These are phyloP conservation scores for Colletotrichum spaethianum DNA, from an alignment of 2,329 filamentous ascomycete genomes.

Conservation along the genomic window DNA sequence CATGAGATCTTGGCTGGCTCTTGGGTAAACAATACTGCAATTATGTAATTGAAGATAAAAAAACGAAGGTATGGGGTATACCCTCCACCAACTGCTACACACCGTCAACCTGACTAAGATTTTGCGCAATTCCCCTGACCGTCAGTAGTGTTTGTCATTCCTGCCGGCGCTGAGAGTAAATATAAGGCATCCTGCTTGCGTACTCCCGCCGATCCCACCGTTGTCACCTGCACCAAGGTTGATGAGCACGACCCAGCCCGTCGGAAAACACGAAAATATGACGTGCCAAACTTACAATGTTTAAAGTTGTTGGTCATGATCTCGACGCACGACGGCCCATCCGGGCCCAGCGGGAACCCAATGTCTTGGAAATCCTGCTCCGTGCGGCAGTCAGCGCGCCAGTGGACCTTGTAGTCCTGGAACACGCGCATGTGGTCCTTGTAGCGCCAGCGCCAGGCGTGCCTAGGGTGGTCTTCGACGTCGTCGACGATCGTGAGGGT, in stretches of 20 bases:
- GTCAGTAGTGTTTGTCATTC: background rate
- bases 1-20: background rate
- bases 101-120: background rate
- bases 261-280: background rate
- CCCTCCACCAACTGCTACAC: background rate
- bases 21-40: background rate
- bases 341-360: background rate
- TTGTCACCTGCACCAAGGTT: background rate
- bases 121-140: background rate
- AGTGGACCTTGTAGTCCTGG: constrained; percentile 9
- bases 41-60: too few relatives aligned
- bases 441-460: constrained; percentile 8
- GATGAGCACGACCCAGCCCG: background rate
- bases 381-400: constrained; percentile 1
- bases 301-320: background rate
- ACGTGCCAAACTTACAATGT: background rate
- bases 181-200: constrained; percentile 6
- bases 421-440: background rate
- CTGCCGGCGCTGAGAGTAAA: background rate
- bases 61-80: too few relatives aligned
- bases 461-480: background rate
- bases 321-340: background rate
- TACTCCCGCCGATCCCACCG: constrained; percentile 6
- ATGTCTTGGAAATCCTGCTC: background rate
- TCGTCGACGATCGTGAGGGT: constrained; percentile 14